These are phyloP conservation scores for Dryadomyces quercus-mongolicae DNA, from an alignment of 2,329 filamentous ascomycete species.

Conservation along the genomic window DNA sequence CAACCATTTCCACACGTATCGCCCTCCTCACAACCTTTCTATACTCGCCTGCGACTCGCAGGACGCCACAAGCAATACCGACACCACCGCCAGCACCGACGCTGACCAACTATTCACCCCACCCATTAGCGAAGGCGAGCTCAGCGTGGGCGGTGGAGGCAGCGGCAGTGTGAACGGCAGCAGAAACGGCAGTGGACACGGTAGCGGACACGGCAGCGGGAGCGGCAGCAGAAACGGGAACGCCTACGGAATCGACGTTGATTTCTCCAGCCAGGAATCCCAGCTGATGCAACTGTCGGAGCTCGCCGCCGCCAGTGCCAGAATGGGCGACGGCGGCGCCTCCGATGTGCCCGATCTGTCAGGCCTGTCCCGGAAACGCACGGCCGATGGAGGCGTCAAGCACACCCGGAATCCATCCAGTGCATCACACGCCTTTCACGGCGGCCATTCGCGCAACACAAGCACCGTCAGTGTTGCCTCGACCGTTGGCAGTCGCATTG, in stretches of 20 bases:
- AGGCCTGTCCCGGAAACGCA: slow-evolving; percentile 52
- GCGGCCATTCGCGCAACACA: slow-evolving; percentile 57
- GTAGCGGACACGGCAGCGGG: slow-evolving; percentile 19
- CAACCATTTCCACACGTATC: not conserved
- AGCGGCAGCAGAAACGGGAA: slow-evolving; percentile 15
- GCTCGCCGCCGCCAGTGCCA: slow-evolving; percentile 39
- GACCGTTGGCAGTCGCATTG: slow-evolving; percentile 56
- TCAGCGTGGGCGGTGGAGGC: slow-evolving; percentile 24
- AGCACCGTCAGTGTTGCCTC: slow-evolving; percentile 53
- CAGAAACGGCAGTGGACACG: slow-evolving; percentile 21
- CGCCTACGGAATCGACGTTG: slow-evolving; percentile 9
- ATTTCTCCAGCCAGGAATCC: slow-evolving; percentile 38
- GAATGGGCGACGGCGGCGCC: slow-evolving; percentile 25
- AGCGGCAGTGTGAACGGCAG: slow-evolving; percentile 7
- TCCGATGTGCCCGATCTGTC: slow-evolving; percentile 16
- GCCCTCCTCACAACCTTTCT: not conserved
- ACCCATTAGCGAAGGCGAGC: slow-evolving; percentile 27
- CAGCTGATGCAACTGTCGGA: slow-evolving; percentile 47
- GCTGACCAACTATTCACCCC: slow-evolving; percentile 31
- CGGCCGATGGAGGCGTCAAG: slow-evolving; percentile 64
- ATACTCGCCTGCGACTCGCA: slow-evolving; percentile 15
- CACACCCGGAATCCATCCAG: slow-evolving; percentile 26
- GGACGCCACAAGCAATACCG: slow-evolving; percentile 22
- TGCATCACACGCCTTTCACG: slow-evolving; percentile 31
- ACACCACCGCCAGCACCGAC: slow-evolving; percentile 24